Conservation (phyloP, 371 early-diverging fungal species). For the Encephalitozoon hellem region DNA sequence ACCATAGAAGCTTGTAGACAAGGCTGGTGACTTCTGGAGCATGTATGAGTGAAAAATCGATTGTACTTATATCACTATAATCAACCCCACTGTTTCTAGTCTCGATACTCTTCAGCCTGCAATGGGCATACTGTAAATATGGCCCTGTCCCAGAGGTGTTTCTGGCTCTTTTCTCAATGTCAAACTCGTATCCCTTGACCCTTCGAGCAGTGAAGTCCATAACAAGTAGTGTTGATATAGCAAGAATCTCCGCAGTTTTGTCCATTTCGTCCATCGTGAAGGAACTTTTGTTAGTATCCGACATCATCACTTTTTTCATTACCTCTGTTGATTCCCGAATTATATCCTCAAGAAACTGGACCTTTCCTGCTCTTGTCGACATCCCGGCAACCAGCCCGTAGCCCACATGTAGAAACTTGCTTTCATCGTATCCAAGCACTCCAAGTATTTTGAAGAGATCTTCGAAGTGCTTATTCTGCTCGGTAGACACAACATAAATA, state of each 20-base stretch:
- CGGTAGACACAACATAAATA: slow-evolving; percentile 84
- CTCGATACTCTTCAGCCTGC: slow-evolving; percentile 66
- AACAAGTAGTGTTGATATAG: slow-evolving; percentile 75
- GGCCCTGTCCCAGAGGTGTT: slow-evolving; percentile 98
- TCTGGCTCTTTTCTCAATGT: slow-evolving; percentile 69
- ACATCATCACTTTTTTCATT: slow-evolving; percentile 82
- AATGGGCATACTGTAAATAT: slow-evolving; percentile 72
- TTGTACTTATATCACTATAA: slow-evolving; percentile 1
- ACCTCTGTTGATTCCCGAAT: slow-evolving; percentile 75
- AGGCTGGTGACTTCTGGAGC: slow-evolving; percentile 69
- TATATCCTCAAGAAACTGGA: slow-evolving; percentile 92
- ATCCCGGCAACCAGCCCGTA: slow-evolving; percentile 88
- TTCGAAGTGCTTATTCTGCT: slow-evolving; percentile 86
- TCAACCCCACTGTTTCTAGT: slow-evolving; percentile 62
- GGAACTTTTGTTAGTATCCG: slow-evolving; percentile 72
- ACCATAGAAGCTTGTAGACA: slow-evolving; percentile 72
- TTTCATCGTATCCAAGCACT: slow-evolving; percentile 68
- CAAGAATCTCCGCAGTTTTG: slow-evolving; percentile 67
- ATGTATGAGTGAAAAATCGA: slow-evolving; percentile 62
- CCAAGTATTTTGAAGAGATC: slow-evolving; percentile 86
- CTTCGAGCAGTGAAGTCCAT: slow-evolving; percentile 90
- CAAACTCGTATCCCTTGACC: slow-evolving; percentile 88
- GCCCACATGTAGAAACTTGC: slow-evolving; percentile 75
- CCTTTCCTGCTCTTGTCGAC: slow-evolving; percentile 92
- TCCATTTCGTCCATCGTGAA: slow-evolving; percentile 72